Base-by-base conservation (phyloP, 2,329 filamentous ascomycete species). In the Bipolaris cookei region DNA sequence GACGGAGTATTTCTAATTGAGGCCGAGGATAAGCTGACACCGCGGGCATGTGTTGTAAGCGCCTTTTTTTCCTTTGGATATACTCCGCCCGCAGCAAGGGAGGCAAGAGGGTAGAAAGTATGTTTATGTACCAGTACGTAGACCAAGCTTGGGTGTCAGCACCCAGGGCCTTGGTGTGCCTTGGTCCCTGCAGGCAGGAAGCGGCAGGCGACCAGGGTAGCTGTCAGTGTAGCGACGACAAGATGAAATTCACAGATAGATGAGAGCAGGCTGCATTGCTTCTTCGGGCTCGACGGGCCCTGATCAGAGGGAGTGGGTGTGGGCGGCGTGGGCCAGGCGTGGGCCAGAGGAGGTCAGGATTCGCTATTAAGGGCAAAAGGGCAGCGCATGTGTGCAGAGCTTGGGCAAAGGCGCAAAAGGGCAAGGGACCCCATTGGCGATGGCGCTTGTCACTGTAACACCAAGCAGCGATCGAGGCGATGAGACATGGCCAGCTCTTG, bases 401-500 rank as follows among this genome's bases (percentile, higher is more conserved):
- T 23, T 35, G 45, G 39, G 45, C 44, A 37, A 20, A 14, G 30
- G 37, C 54, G 50, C 16, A 44, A 49, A 38, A 38, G 44, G 54
- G 50, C 25, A 32, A 32, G 51, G 13, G 6, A 44, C 32, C 34
- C 51, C 30, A 58, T 56, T 59, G 52, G 52, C 52, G 47, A 42
- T 28, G 28, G 34, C 37, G 16, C 37, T 23, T 34, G 34, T 21
- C 16, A 37, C 32, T 51, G 42, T 56, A 47, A 48, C 56, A 59
- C 51, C 56, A 51, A 50, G 42, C 21, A 51, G 56, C 52, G 47
- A 47, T 47, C 39, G 56, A 50, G 49, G 56, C 51, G 37, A 58
- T 51, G 57, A 58, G 54, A 52, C 61, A 58, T 61, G 63, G 57
- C 51, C 50, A 13, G 39, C 39, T 39, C 60, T 61, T 63, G 61